A percentile compares a stretch with the other conserved stretches of the same genome.
Conservation (phyloP, 2,329 filamentous ascomycete genomes). For the Talaromyces verruculosus region DNA sequence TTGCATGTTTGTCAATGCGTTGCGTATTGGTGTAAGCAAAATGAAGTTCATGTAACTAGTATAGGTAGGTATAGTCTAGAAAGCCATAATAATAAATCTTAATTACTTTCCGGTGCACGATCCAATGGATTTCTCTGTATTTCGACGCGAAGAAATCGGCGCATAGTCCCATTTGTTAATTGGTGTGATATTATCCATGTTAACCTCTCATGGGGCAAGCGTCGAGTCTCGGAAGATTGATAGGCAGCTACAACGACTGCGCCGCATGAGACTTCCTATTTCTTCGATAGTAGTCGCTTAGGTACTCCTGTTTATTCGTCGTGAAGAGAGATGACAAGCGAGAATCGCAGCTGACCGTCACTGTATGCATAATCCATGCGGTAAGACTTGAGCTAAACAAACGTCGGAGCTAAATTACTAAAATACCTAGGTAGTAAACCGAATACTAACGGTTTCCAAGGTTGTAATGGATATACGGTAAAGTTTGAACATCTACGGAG, state of each 20-base stretch:
- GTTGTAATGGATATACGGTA: no score
- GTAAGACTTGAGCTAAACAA: background rate
- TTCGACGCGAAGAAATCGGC: background rate
- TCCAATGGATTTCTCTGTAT: background rate
- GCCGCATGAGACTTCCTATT: background rate
- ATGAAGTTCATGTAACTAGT: background rate
- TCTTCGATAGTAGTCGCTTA: background rate
- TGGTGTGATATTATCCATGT: background rate
- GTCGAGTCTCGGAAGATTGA: background rate
- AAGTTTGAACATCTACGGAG: no score
- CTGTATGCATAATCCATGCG: background rate
- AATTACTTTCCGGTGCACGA: background rate
- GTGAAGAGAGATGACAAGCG: background rate
- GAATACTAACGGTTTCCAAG: no score
- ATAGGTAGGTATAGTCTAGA: background rate
- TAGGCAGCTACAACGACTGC: background rate
- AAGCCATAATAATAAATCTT: background rate
- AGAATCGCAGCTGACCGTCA: background rate
- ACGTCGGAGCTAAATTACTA: no score
- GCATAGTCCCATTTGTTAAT: background rate
- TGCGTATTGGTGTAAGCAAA: background rate
- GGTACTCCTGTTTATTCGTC: background rate
- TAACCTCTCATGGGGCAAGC: background rate
- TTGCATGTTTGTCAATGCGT: background rate
- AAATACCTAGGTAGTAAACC: no score